Percentiles rank a stretch among this genome's conserved stretches.
Conservation (phyloP, 441 rosid genomes). For the Erodium texanum region DNA sequence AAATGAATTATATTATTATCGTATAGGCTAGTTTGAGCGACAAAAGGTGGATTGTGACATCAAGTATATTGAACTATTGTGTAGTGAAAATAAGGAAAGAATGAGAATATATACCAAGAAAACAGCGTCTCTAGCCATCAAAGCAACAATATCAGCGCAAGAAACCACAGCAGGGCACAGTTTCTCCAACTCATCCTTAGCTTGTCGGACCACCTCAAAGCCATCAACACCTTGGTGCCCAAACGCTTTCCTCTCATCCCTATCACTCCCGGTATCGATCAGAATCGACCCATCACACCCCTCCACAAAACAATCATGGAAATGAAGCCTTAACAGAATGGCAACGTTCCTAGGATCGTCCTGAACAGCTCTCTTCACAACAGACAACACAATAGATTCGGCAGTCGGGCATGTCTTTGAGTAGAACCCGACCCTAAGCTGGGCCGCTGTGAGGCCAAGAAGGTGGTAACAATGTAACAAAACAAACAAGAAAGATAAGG, state of each 20-base stretch:
- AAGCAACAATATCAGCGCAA: conserved; percentile 64
- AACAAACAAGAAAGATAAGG: background rate
- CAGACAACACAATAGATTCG: background rate
- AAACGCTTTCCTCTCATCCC: conserved; percentile 29
- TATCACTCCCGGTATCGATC: conserved; percentile 29
- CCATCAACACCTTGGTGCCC: conserved; percentile 46
- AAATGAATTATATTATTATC: too few relatives aligned
- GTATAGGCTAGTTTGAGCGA: too few relatives aligned
- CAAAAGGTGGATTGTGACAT: too few relatives aligned
- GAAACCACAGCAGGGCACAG: conserved; percentile 61
- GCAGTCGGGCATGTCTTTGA: background rate
- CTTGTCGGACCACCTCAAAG: conserved; percentile 41
- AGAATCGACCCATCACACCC: conserved; percentile 82
- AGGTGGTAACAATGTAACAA: conserved; percentile 4
- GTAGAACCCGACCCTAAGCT: conserved; percentile 1
- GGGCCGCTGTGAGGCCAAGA: background rate
- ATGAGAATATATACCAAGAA: conserved; percentile 27
- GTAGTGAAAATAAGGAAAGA: too few relatives aligned
- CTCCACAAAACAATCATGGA: conserved; percentile 81
- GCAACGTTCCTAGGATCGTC: conserved; percentile 13
- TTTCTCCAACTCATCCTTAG: conserved; percentile 44
- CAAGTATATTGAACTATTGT: too few relatives aligned
- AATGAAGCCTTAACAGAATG: conserved; percentile 51
- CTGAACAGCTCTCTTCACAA: background rate
- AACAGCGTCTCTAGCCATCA: conserved; percentile 77